Evolutionary conservation across 805 yeast genomes (phyloP).

Genomic region (Yamadazyma philogaea): DNA sequence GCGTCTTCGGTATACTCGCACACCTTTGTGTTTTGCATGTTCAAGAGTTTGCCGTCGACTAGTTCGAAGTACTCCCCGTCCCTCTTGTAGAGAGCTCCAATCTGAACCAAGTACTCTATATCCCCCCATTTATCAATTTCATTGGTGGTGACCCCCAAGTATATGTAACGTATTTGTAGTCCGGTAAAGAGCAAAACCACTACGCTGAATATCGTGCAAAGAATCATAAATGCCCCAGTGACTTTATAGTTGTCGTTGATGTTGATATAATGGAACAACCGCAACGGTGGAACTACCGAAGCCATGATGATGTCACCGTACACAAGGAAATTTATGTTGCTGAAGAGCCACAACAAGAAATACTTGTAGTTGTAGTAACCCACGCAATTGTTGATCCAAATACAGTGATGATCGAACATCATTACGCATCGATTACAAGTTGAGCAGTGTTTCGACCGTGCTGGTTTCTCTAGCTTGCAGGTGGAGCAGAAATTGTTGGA

Average conservation of each 20-base stretch:
- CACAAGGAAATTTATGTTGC: constrained; percentile 41
- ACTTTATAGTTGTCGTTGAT: constrained; percentile 30
- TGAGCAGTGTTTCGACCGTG: constrained; percentile 62
- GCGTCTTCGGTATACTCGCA: constrained; percentile 3
- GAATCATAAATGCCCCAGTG: constrained; percentile 40
- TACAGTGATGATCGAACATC: constrained; percentile 58
- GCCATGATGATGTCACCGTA: constrained; percentile 38
- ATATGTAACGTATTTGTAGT: constrained; percentile 50
- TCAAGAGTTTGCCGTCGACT: constrained; percentile 9
- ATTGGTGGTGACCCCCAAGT: constrained; percentile 71
- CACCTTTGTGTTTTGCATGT: constrained; percentile 12
- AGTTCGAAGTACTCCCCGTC: constrained; percentile 23
- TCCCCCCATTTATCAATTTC: constrained; percentile 72
- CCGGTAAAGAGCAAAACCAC: constrained; percentile 36
- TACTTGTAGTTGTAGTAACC: constrained; percentile 63
- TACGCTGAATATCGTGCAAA: constrained; percentile 37
- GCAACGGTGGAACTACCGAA: constrained; percentile 3
- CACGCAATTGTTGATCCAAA: constrained; percentile 71
- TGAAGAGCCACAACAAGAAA: constrained; percentile 54
- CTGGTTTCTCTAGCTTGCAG: constrained; percentile 48
- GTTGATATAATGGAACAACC: constrained; percentile 21
- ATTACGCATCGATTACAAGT: constrained; percentile 55
- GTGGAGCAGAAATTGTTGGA: constrained; percentile 45
- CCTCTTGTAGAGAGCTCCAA: constrained; percentile 25
- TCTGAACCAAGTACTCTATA: constrained; percentile 45